These are phyloP conservation scores for Arxiozyma slooffiae DNA, from an alignment of 1,139 yeast genomes.

Conservation along the genomic window DNA sequence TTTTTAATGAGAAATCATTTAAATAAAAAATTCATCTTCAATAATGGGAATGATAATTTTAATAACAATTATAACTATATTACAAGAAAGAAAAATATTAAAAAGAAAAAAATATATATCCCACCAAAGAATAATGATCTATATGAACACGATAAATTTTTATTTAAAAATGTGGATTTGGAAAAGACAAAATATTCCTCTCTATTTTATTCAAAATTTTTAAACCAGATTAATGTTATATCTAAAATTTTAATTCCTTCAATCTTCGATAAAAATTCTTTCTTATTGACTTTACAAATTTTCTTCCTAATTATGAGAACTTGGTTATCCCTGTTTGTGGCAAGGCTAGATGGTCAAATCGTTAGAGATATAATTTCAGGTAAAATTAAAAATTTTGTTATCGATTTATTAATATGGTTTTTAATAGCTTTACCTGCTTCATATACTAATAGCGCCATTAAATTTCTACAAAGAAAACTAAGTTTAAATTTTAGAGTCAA, in stretches of 20 bases:
- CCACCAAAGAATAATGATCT: conserved; percentile 34
- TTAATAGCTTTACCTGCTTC: conserved; percentile 88
- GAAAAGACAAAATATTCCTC: conserved; percentile 27
- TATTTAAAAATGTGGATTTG: conserved; percentile 32
- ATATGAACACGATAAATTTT: conserved; percentile 34
- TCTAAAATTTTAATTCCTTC: conserved; percentile 79
- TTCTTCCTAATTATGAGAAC: conserved; percentile 72
- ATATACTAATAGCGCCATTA: conserved; percentile 84
- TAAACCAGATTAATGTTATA: conserved; percentile 64
- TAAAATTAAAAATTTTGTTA: conserved; percentile 60
- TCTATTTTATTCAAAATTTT: conserved; percentile 54
- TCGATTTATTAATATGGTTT: conserved; percentile 80
- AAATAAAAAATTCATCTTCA: not conserved
- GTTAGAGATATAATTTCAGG: conserved; percentile 84
- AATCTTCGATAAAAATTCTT: conserved; percentile 56
- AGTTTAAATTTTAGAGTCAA: conserved; percentile 80
- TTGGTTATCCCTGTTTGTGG: conserved; percentile 76
- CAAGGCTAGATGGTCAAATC: conserved; percentile 84
- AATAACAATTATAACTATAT: conserved; percentile 9
- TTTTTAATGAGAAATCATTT: not conserved
- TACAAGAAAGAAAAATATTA: conserved; percentile 19
- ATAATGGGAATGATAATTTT: not conserved
- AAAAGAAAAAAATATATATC: conserved; percentile 31
- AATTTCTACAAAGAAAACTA: conserved; percentile 65
- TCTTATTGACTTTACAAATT: conserved; percentile 60